Evolutionary conservation across 208 protist genomes (phyloP), one percentile per base, ranked within the genome.

Genomic region (Vickermania spadyakhi): DNA sequence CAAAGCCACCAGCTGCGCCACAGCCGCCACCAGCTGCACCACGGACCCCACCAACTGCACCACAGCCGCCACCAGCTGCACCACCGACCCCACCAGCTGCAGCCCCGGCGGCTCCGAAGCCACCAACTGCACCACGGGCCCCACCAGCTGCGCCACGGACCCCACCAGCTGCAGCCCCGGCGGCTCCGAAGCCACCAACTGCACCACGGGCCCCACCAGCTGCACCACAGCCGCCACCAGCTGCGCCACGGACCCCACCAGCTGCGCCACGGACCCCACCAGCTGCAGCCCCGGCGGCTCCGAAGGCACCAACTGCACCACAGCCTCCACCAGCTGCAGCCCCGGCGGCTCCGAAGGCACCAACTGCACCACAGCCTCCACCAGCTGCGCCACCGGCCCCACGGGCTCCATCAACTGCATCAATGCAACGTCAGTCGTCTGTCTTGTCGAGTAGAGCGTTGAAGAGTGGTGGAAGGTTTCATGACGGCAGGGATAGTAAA

Each of bases 1-100:
- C 57, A 64, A 56, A 71, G 55, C 60, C 68, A 2, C 26, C 58
- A 29, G 54, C 73, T 52, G 63, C 71, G 50, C 25, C 45, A 11
- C 42, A 70, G 28, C 55, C 66, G 26, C 57, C 28, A 29, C 30
- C 58, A 11, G 29, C 49, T 5, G 50, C 70, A 13, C 22, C 42
- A 53, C 23, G 61, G 30, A 60, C 73, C 1, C 23, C 31, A 21
- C 31, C 76, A 52, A 55, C 58, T n/a, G 45, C 30, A 25, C 36
- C 60, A 27, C 61, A 31, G 22, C n/a, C 41, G 14, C 58, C 36
- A 57, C n/a, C 29, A 62, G 14, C 36, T n/a, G 18, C 30, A 26
- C 22, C 23, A 26, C 30, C n/a, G 4, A 3, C 41, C 5, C 30
- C 58, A 29, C 29, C 26, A 7, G 11, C 27, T 18, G n/a, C 4